Evolutionary conservation across 345 rosid genomes (phyloP).

Genomic region (Eucalyptus erythrocorys): DNA sequence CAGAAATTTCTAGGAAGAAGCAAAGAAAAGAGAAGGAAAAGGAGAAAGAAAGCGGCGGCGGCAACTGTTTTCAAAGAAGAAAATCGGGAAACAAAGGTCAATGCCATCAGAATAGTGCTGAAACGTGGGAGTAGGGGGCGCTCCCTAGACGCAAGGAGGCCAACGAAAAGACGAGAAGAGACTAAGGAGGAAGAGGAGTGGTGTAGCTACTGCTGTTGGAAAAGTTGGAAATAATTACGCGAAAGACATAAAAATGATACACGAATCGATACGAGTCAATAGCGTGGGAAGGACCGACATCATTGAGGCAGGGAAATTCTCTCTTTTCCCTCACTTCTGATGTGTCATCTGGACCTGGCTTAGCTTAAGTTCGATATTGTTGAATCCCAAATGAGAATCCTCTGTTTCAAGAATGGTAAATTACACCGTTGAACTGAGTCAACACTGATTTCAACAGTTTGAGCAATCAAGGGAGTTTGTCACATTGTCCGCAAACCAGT

Average conservation of each 20-base stretch:
- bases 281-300: neutral
- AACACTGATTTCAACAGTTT: neutral
- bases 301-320: neutral
- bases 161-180: neutral
- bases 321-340: neutral
- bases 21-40: neutral
- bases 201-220: neutral
- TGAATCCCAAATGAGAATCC: rapidly evolving
- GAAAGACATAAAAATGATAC: neutral
- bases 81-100: neutral
- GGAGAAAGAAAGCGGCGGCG: neutral
- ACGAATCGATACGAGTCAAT: neutral
- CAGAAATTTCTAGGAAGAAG: neutral
- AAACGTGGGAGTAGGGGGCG: neutral
- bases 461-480: neutral
- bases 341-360: neutral
- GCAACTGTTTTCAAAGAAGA: neutral
- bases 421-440: neutral
- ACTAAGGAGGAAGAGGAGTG: neutral
- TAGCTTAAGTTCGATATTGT: neutral
- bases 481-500: neutral
- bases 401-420: neutral
- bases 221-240: neutral
- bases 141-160: neutral
- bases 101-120: neutral